Conservation (phyloP, 805 yeast genomes). For the Yarrowia yakushimensis region DNA sequence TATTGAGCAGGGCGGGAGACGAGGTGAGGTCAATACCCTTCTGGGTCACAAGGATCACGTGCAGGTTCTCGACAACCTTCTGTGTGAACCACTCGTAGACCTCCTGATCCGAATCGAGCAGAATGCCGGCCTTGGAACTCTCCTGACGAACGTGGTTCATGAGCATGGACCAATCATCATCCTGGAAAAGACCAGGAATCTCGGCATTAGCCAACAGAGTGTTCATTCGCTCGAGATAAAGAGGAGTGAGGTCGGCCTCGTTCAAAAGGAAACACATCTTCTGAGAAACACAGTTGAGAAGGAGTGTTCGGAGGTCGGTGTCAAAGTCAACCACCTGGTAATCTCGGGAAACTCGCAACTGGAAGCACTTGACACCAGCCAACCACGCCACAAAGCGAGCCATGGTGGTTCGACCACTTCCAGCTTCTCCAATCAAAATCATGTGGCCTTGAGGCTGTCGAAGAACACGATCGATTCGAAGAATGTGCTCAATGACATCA, state of each 20-base stretch:
- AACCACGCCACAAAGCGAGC: slow-evolving; percentile 88
- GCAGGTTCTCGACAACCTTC: slow-evolving; percentile 67
- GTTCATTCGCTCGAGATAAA: slow-evolving; percentile 88
- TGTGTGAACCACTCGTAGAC: slow-evolving; percentile 68
- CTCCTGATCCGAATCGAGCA: slow-evolving; percentile 67
- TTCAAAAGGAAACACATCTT: slow-evolving; percentile 70
- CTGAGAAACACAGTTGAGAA: slow-evolving; percentile 48
- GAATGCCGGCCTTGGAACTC: slow-evolving; percentile 55
- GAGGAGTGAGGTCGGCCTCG: slow-evolving; percentile 70
- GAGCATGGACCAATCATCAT: slow-evolving; percentile 57
- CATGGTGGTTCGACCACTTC: slow-evolving; percentile 74
- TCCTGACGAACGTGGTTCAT: slow-evolving; percentile 55
- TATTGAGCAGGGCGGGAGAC: slow-evolving; percentile 84
- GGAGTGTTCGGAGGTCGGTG: slow-evolving; percentile 50
- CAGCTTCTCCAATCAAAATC: slow-evolving; percentile 76
- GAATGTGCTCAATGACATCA: slow-evolving; percentile 66
- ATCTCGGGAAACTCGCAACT: slow-evolving; percentile 52
- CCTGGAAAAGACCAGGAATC: slow-evolving; percentile 82
- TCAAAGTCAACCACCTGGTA: slow-evolving; percentile 68
- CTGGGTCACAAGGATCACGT: slow-evolving; percentile 57
- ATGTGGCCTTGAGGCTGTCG: slow-evolving; percentile 87
- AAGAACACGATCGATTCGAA: slow-evolving; percentile 77
- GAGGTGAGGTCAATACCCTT: slow-evolving; percentile 39
- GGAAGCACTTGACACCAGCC: slow-evolving; percentile 64
- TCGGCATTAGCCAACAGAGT: slow-evolving; percentile 91